phyloP scores from a whole-genome alignment of 805 yeast species.

The Ogataea ramenticola region DNA sequence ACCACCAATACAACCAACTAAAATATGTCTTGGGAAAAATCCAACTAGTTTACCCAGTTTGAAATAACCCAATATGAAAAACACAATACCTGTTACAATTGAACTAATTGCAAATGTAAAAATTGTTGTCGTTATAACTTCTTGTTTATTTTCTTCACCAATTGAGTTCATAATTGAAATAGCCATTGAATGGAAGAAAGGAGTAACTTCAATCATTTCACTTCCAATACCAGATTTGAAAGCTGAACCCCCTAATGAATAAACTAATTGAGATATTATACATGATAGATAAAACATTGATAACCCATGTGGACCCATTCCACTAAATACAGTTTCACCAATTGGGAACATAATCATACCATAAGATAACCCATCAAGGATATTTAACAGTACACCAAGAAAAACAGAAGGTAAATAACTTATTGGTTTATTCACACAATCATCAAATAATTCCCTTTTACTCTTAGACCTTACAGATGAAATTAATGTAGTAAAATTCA shows the following conservation, averaged over 20 bases:
- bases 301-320: constrained; percentile 80
- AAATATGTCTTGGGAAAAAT: constrained; percentile 91
- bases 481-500: not conserved
- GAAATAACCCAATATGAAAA: constrained; percentile 69
- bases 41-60: constrained; percentile 83
- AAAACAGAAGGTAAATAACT: constrained; percentile 71
- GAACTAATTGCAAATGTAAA: constrained; percentile 80
- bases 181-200: constrained; percentile 96
- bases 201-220: constrained; percentile 99
- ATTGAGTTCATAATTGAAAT: constrained; percentile 41
- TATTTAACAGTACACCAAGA: constrained; percentile 76
- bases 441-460: constrained; percentile 13
- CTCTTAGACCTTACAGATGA: constrained; percentile 10
- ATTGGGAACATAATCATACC: constrained; percentile 98
- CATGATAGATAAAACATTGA: constrained; percentile 94
- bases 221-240: constrained; percentile 91
- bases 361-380: constrained; percentile 88
- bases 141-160: constrained; percentile 36
- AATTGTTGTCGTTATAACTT: constrained; percentile 76
- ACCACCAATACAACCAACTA: constrained; percentile 97
- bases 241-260: constrained; percentile 84
- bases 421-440: constrained; percentile 31
- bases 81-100: constrained; percentile 78
- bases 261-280: constrained; percentile 81
- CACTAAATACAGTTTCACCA: constrained; percentile 68